Conservation (phyloP, 768 basidiomycete genomes). For the Cytidiella melzeri region DNA sequence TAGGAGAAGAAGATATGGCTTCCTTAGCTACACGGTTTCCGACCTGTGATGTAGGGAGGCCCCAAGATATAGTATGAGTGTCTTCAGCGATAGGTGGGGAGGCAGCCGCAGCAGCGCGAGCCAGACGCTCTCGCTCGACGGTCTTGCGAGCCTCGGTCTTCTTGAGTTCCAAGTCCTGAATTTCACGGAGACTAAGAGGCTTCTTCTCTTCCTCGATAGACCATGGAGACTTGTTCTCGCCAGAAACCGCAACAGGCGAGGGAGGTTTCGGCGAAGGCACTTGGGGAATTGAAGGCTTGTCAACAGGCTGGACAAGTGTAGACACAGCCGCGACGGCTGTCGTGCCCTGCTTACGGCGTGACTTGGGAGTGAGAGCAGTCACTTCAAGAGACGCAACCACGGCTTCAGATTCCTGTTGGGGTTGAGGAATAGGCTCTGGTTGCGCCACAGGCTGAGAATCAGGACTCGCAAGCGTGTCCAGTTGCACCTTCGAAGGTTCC, state of each 20-base stretch:
- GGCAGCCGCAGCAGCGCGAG: constrained; percentile 38
- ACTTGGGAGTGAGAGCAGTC: constrained; percentile 10
- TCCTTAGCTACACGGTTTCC: constrained; percentile 53
- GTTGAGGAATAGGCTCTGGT: background rate
- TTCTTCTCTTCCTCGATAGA: constrained; percentile 57
- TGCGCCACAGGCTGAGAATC: constrained; percentile 12
- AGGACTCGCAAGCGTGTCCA: constrained; percentile 1
- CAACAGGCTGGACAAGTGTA: constrained; percentile 7
- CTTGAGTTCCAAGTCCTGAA: constrained; percentile 89
- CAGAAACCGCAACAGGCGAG: constrained; percentile 10
- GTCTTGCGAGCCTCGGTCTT: constrained; percentile 72
- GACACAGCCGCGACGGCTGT: constrained; percentile 8
- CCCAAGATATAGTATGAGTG: constrained; percentile 70
- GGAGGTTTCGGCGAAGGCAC: constrained; percentile 1
- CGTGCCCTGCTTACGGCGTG: constrained; percentile 12
- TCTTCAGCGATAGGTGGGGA: constrained; percentile 40
- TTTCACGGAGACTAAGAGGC: constrained; percentile 79
- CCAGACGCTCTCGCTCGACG: constrained; percentile 58
- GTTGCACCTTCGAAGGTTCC: constrained; percentile 27
- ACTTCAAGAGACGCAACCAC: constrained; percentile 9
- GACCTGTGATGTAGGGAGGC: constrained; percentile 77
- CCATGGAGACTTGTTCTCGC: constrained; percentile 10
- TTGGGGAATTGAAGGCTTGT: background rate
- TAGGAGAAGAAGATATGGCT: constrained; percentile 26
- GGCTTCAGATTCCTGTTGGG: constrained; percentile 10